These are phyloP conservation scores for Emericellopsis terricola DNA, from an alignment of 495 filamentous ascomycete species.

Conservation along the genomic window DNA sequence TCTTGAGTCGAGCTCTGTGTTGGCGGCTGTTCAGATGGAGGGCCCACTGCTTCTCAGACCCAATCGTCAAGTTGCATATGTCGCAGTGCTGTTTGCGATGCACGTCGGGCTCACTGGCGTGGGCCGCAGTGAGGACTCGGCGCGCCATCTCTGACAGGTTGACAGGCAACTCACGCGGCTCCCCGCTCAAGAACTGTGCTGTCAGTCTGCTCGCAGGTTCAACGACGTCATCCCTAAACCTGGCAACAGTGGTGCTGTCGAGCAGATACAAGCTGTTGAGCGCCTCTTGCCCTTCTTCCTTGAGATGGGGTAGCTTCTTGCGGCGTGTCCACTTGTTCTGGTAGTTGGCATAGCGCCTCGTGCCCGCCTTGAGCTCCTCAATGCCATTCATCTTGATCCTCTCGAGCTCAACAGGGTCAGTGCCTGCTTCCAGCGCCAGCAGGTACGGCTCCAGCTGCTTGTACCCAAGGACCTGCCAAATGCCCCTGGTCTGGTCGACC, in stretches of 20 bases:
- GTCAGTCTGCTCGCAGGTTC: conserved; percentile 44
- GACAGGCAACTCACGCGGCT: conserved; percentile 38
- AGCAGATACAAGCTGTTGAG: conserved; percentile 48
- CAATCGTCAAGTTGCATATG: conserved; percentile 47
- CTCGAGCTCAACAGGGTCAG: conserved; percentile 14
- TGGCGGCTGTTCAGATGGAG: conserved; percentile 49
- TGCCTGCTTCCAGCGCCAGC: conserved; percentile 22
- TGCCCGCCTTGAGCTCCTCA: conserved; percentile 52
- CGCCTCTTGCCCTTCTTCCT: conserved; percentile 25
- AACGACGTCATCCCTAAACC: conserved; percentile 41
- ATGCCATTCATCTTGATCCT: conserved; percentile 18
- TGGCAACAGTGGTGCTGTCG: conserved; percentile 44
- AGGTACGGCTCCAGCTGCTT: conserved; percentile 72
- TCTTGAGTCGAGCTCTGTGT: conserved; percentile 25
- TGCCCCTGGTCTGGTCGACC: conserved; percentile 59
- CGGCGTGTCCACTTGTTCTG: conserved; percentile 78
- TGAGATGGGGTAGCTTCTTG: conserved; percentile 52
- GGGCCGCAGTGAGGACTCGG: conserved; percentile 32
- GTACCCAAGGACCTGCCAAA: conserved; percentile 93
- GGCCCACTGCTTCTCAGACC: conserved; percentile 57
- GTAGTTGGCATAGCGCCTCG: conserved; percentile 67
- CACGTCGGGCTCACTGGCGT: no score
- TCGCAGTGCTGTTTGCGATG: conserved; percentile 51
- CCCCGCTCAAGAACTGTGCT: conserved; percentile 34
- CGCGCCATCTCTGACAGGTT: conserved; percentile 41